These are phyloP conservation scores for Rhizopus delemar DNA, from an alignment of 371 early-diverging fungal species.

Conservation along the genomic window DNA sequence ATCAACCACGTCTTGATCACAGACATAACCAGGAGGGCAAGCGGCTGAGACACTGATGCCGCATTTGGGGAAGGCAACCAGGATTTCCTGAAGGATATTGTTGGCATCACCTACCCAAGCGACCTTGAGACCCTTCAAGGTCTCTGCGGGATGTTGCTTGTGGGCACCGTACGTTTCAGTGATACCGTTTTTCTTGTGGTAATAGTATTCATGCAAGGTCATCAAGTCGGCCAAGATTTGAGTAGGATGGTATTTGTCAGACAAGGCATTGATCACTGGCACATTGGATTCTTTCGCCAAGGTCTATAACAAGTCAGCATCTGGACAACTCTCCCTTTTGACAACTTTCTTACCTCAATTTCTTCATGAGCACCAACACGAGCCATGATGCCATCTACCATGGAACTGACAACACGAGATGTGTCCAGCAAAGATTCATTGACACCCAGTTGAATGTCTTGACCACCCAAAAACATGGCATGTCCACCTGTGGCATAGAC, in stretches of 20 bases:
- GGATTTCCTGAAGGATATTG: slow-evolving; percentile 89
- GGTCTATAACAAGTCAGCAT: slow-evolving; percentile 35
- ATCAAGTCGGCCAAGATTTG: slow-evolving; percentile 94
- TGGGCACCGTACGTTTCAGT: slow-evolving; percentile 47
- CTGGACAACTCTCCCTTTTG: neutral
- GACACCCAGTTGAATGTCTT: slow-evolving; percentile 93
- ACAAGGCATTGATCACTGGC: slow-evolving; percentile 94
- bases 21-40: slow-evolving; percentile 79
- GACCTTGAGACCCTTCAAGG: slow-evolving; percentile 69
- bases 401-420: slow-evolving; percentile 84
- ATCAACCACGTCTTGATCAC: slow-evolving; percentile 69
- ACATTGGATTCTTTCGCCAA: slow-evolving; percentile 85
- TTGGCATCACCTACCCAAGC: slow-evolving; percentile 98
- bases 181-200: slow-evolving; percentile 33
- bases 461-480: slow-evolving; percentile 88
- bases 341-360: slow-evolving; percentile 63
- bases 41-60: slow-evolving; percentile 84
- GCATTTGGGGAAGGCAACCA: slow-evolving; percentile 85
- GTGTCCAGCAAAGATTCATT: slow-evolving; percentile 92
- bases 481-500: slow-evolving; percentile 74
- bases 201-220: slow-evolving; percentile 83
- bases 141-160: slow-evolving; percentile 52
- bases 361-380: slow-evolving; percentile 87
- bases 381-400: slow-evolving; percentile 94
- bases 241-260: slow-evolving; percentile 92